Base-by-base conservation (phyloP, 1,139 yeast species). In the Suhomyces panamericanus region DNA sequence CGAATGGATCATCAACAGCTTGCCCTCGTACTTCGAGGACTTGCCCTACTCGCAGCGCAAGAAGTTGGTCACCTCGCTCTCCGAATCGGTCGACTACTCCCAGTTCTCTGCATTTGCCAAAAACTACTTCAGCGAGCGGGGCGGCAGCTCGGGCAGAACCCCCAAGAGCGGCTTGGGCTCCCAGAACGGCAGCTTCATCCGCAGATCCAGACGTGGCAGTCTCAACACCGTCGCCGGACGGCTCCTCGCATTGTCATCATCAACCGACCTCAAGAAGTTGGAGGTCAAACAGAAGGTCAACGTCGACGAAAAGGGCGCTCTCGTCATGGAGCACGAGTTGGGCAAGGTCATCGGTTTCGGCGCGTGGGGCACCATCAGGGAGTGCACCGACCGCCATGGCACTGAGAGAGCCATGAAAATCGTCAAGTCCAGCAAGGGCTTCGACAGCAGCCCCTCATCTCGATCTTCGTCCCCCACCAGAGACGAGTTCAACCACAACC, bases 361-460 rank as follows among this genome's bases (percentile, higher is more conserved):
- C 9, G 96, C 96, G 0, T 90, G 95, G 86, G 95, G 96, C 3
- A 79, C 86, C 29, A 86, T 91, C n/a, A 70, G 96, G 49, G 95
- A 87, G 60, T 88, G 95, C 50, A 58, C 57, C 37, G 67, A 62
- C 28, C 43, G 52, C 16, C 64, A 67, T 39, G 83, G 83, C 1
- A 66, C 67, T 6, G 65, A 75, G 0, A 75, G 78, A 51, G 97
- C 96, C 0, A 82, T 89, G 56, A 90, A 90, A 61, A 83, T 90
- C 37, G 90, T 90, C 28, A 77, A 79, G 48, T 70, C 74, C 26
- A 69, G 77, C 16, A 71, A 74, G 39, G 75, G 75, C 27, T 67
- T 75, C 5, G 54, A 50, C 2, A 27, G 39, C 28, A 30, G 38
- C 11, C 34, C 47, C 6, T 35, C 39, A 42, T 41, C 42, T 45